Conservation (phyloP, 2,329 filamentous ascomycete genomes). For the Xylariaceae sp. region DNA sequence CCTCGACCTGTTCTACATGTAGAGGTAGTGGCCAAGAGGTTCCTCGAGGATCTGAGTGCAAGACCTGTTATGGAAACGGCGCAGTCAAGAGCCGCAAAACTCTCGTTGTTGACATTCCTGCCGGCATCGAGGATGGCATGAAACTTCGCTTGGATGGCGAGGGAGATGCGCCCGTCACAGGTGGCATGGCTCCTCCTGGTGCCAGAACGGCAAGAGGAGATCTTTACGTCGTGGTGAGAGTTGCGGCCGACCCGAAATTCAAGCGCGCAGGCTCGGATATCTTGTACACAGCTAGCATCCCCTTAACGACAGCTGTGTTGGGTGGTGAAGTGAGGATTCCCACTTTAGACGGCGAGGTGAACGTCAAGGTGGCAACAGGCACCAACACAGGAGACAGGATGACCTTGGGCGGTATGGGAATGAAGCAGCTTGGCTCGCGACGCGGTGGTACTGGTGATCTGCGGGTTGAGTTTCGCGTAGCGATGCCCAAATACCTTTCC, state of each 20-base stretch:
- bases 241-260: constrained; percentile 90
- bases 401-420: constrained; percentile 88
- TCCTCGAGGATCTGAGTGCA: constrained; percentile 82
- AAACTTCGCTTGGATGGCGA: constrained; percentile 82
- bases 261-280: constrained; percentile 87
- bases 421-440: constrained; percentile 80
- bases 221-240: constrained; percentile 87
- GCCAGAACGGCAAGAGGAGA: constrained; percentile 78
- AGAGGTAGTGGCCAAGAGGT: constrained; percentile 78
- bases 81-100: constrained; percentile 84
- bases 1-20: constrained; percentile 83
- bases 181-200: constrained; percentile 68
- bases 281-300: constrained; percentile 88
- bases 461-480: constrained; percentile 91
- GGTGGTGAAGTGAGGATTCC: constrained; percentile 90
- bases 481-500: constrained; percentile 93
- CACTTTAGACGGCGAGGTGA: constrained; percentile 88
- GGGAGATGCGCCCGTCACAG: constrained; percentile 84
- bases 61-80: constrained; percentile 79
- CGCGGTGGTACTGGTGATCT: constrained; percentile 78
- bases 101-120: constrained; percentile 89
- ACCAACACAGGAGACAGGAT: constrained; percentile 93
- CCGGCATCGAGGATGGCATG: constrained; percentile 97
- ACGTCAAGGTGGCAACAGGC: constrained; percentile 88
- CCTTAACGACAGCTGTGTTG: constrained; percentile 89